A percentile compares a stretch with the other conserved stretches of the same genome.
Evolutionary conservation across 441 rosid species (phyloP).

Genomic region (Metrosideros polymorpha): DNA sequence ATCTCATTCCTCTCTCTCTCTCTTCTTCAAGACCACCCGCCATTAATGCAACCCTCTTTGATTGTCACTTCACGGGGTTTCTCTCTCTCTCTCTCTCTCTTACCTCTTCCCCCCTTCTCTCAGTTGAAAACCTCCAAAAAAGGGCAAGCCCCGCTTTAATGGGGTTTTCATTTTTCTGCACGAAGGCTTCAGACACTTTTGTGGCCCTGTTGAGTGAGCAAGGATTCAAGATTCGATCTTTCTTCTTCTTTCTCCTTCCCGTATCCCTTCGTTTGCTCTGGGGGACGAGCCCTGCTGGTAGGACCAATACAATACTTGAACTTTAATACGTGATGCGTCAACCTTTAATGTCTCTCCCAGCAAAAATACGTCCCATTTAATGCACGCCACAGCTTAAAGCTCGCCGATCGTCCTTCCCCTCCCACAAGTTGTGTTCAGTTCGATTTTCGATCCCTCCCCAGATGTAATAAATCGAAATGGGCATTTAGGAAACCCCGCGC

Average conservation of each 20-base stretch:
- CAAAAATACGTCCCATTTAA: neutral
- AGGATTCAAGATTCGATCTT: neutral
- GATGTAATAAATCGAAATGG: slow-evolving; percentile 18
- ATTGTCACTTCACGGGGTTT: neutral
- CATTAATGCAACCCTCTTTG: slow-evolving; percentile 32
- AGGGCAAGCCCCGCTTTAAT: slow-evolving; percentile 18
- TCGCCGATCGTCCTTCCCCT: slow-evolving; percentile 42
- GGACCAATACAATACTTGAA: neutral
- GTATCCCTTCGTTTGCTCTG: neutral
- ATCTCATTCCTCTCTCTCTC: slow-evolving; percentile 24
- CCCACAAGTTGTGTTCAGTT: slow-evolving; percentile 14
- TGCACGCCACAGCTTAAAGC: slow-evolving; percentile 45
- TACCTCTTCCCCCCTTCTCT: slow-evolving; percentile 22
- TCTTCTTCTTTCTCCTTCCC: neutral
- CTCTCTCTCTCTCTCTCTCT: slow-evolving; percentile 9
- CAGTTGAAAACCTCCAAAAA: slow-evolving; percentile 10
- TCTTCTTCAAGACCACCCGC: slow-evolving; percentile 26
- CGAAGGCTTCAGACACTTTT: neutral
- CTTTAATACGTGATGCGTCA: neutral
- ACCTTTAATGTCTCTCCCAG: slow-evolving; percentile 7
- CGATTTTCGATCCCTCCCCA: slow-evolving; percentile 28
- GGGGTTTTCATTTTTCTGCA: slow-evolving; percentile 16
- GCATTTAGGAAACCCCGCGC: slow-evolving; percentile 16
- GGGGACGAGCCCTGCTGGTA: neutral
- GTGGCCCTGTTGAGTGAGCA: neutral